Evolutionary conservation across 2,329 filamentous ascomycete species (phyloP).

Genomic region (Aspergillus quadrilineatus): DNA sequence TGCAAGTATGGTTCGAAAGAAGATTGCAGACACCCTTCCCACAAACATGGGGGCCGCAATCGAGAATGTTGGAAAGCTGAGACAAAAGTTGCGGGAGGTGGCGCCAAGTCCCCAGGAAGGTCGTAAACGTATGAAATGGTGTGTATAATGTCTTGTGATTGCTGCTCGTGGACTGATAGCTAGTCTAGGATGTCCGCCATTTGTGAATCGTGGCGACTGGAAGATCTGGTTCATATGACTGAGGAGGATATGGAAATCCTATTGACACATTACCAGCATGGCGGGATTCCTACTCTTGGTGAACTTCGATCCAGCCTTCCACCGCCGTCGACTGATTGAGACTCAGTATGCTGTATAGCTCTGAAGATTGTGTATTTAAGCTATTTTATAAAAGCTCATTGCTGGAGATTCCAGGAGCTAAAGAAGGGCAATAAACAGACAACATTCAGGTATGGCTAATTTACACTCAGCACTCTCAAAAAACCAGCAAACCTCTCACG

Average conservation of each 20-base stretch:
- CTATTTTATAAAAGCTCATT: slow-evolving; percentile 11
- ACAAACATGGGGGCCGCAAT: slow-evolving; percentile 81
- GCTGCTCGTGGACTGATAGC: background rate
- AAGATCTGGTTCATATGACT: slow-evolving; percentile 78
- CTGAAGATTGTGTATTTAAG: background rate
- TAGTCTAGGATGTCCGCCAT: slow-evolving; percentile 78
- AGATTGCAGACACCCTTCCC: slow-evolving; percentile 76
- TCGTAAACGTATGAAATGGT: slow-evolving; percentile 88
- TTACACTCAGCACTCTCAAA: slow-evolving; percentile 24
- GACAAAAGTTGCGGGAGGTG: slow-evolving; percentile 73
- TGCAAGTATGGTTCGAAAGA: slow-evolving; percentile 78
- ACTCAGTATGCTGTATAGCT: background rate
- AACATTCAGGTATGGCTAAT: slow-evolving; percentile 17
- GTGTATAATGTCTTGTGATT: slow-evolving; percentile 29
- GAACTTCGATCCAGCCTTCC: slow-evolving; percentile 29
- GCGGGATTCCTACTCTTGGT: slow-evolving; percentile 39
- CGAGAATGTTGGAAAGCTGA: slow-evolving; percentile 74
- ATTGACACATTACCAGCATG: slow-evolving; percentile 67
- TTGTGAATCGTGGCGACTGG: slow-evolving; percentile 80
- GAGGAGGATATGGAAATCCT: slow-evolving; percentile 82
- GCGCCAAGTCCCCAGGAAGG: slow-evolving; percentile 73
- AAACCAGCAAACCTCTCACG: slow-evolving; percentile 19
- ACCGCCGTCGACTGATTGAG: background rate
- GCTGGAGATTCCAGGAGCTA: background rate
- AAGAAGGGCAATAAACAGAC: slow-evolving; percentile 9